Base-by-base conservation (phyloP, 2,329 filamentous ascomycete genomes). In the Penicillium decumbens region DNA sequence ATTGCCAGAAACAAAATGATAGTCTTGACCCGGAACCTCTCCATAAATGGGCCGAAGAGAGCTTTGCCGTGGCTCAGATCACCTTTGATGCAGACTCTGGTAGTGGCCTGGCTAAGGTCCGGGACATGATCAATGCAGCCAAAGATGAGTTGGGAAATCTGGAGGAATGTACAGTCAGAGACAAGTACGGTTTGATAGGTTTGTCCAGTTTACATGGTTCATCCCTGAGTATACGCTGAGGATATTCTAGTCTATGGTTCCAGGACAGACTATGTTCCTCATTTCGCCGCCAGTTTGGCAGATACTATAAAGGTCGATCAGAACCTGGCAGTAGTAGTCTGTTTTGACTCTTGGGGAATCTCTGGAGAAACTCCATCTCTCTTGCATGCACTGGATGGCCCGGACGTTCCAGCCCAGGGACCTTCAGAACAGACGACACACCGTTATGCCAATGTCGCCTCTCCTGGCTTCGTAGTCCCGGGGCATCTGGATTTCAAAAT, bases 11-110 rank as follows among this genome's bases (percentile, higher is more conserved):
- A 35, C 66, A 62, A 29, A 71, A 72, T 25, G 65, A 66, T 41
- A 70, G 68, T 39, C 62, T 75, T 1, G 76, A 78, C 46, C 83
- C 84, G 0, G 73, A 77, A 7, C 80, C 81, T 0, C 59, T 80
- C 12, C 63, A 80, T 52, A 88, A 88, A 66, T 88, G 85, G 85
- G 84, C 83, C 0, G 84, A 88, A 62, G 85, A 88, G 63, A 82
- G 84, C 0, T 87, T 80, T 56, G 72, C 79, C 0, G 82, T 87
- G 3, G 80, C 73, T 0, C 77, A 85, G 62, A 62, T 87, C 2
- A 63, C 55, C 0, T 25, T 67, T 2, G 51, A 12, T 37, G 15
- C 18, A 6, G 33, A 60, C 39, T 6, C 24, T 1, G 35, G 43
- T 2, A 29, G 30, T 8, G 53, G 46, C 13, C 42, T 15, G 9